Base-by-base conservation (phyloP, 2,329 filamentous ascomycete species). In the Rugonectria rugulosa region DNA sequence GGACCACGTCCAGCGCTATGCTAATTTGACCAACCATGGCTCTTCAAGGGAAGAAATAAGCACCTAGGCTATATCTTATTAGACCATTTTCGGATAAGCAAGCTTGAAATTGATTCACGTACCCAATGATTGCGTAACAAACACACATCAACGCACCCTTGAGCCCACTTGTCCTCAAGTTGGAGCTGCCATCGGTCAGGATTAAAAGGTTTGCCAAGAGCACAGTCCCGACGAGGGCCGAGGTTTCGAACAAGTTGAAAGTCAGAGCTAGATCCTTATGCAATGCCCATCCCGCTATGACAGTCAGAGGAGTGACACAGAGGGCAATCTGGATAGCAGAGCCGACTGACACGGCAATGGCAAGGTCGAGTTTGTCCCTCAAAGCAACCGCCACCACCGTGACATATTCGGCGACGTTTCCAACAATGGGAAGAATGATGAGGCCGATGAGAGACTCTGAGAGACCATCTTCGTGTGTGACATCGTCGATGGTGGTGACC, bases 181-280 rank as follows among this genome's bases (percentile, higher is more conserved):
- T 89, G 65, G 89, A 89, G 67, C 82, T 86, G 66, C 88, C 82
- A 15, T 88, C 88, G 64, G 89, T 87, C 34, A 89, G 79, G 53
- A 91, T 87, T 17, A 91, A 76, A 68, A 90, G 87, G 70, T 90
- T 90, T 67, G 90, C 88, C 40, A 91, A 84, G 57, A 90, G 79
- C 6, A 88, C 86, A 6, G 81, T 84, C 11, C 88, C 82, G 68
- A 91, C 88, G 66, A 91, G 82, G 36, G 86, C 84, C 24, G 90
- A 84, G 2, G 88, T 90, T 75, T 91, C 88, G 70, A 91, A 91
- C 23, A 86, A 79, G 64, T 87, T 87, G 73, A 91, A 91, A 69
- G 88, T 87, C 27, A 91, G 78, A 12, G 82, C 77, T 75, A 86
- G 80, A 23, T 42, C 46, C 32, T 50, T 32, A 11, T 75, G 66